Evolutionary conservation across 2,329 filamentous ascomycete genomes (phyloP).

Genomic region (Escovopsis weberi): DNA sequence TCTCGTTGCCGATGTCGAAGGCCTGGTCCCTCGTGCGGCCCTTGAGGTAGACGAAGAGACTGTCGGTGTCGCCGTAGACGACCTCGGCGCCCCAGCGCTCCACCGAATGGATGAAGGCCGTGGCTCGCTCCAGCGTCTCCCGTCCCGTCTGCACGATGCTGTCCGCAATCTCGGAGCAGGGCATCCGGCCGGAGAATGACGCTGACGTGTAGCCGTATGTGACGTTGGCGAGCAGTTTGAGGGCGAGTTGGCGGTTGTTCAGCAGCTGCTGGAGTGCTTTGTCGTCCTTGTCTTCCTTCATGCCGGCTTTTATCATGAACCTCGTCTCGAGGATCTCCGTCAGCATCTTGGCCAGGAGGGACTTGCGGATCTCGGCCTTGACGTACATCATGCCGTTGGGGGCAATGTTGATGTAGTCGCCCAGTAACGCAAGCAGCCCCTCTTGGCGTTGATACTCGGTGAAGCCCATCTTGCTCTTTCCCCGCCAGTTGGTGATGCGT

Average conservation of each 20-base stretch:
- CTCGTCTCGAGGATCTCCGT: slow-evolving; percentile 89
- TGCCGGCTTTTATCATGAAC: slow-evolving; percentile 94
- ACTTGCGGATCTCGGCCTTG: slow-evolving; percentile 74
- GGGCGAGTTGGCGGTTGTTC: slow-evolving; percentile 83
- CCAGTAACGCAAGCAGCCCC: slow-evolving; percentile 59
- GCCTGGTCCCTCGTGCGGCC: slow-evolving; percentile 78
- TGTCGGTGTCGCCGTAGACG: slow-evolving; percentile 96
- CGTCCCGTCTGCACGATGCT: slow-evolving; percentile 94
- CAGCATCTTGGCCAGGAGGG: slow-evolving; percentile 88
- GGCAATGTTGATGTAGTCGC: slow-evolving; percentile 78
- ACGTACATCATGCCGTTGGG: slow-evolving; percentile 96
- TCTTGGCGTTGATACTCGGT: slow-evolving; percentile 68
- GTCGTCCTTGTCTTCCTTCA: slow-evolving; percentile 88
- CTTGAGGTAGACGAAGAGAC: slow-evolving; percentile 78
- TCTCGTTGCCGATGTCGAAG: slow-evolving; percentile 85
- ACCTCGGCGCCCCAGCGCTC: slow-evolving; percentile 87
- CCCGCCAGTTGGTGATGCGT: slow-evolving; percentile 74
- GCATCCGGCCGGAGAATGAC: slow-evolving; percentile 94
- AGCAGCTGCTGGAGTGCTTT: slow-evolving; percentile 71
- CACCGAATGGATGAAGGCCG: slow-evolving; percentile 81
- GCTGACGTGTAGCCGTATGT: slow-evolving; percentile 97
- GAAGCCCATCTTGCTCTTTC: slow-evolving; percentile 88
- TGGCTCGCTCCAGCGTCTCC: slow-evolving; percentile 87
- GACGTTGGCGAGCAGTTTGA: slow-evolving; percentile 96
- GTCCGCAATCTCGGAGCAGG: slow-evolving; percentile 93